phyloP scores from a whole-genome alignment of 2,329 filamentous ascomycete species.

The Scytalidium lignicola region DNA sequence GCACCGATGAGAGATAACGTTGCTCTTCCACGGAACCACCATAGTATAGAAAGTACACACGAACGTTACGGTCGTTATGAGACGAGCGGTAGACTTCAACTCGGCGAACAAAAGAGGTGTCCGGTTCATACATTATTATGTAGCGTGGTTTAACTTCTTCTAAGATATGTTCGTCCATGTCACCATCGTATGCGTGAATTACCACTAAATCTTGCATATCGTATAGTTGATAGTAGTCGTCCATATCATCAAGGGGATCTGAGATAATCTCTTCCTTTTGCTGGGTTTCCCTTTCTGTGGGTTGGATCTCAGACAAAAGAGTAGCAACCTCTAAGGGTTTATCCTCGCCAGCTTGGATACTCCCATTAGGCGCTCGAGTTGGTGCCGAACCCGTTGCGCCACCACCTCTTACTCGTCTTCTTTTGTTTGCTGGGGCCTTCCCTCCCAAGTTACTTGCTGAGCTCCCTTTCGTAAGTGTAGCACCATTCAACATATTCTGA shows the following conservation, averaged over 20 bases:
- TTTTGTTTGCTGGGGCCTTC: conserved; percentile 75
- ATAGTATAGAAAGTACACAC: conserved; percentile 97
- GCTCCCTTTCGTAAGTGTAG: conserved; percentile 47
- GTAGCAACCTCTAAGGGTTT: conserved; percentile 76
- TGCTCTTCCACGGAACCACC: conserved; percentile 93
- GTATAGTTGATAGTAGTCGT: conserved; percentile 86
- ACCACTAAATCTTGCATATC: conserved; percentile 86
- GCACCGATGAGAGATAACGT: conserved; percentile 79
- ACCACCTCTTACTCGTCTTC: conserved; percentile 78
- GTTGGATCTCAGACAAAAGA: conserved; percentile 75
- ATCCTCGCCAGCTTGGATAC: conserved; percentile 74
- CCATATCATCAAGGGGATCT: conserved; percentile 85
- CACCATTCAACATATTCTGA: conserved; percentile 67
- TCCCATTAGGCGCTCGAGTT: conserved; percentile 66
- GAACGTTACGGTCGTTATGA: conserved; percentile 80
- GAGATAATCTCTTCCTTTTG: conserved; percentile 71
- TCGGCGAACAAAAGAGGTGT: conserved; percentile 86
- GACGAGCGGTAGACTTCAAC: conserved; percentile 96
- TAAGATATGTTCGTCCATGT: conserved; percentile 92
- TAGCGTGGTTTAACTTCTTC: conserved; percentile 91
- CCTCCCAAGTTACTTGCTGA: conserved; percentile 41
- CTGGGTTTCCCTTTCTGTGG: conserved; percentile 69
- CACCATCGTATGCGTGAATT: conserved; percentile 89
- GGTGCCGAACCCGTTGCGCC: conserved; percentile 53
- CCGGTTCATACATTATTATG: conserved; percentile 98